Conservation (phyloP, 1,284 basidiomycete genomes). For the Thecaphora thlaspeos region DNA sequence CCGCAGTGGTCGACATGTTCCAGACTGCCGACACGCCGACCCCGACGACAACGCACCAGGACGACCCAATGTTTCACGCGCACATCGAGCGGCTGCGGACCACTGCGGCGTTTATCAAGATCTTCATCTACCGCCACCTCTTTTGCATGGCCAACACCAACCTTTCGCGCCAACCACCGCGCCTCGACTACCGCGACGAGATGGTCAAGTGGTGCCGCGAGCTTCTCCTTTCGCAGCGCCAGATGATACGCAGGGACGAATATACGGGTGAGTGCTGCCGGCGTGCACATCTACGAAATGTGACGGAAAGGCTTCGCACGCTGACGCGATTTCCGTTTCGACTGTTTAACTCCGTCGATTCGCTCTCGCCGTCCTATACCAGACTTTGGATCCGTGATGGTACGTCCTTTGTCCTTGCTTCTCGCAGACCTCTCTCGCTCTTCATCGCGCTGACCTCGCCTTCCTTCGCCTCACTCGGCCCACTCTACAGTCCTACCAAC, state of each 20-base stretch:
- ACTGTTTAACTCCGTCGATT: too few relatives aligned
- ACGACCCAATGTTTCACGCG: slow-evolving; percentile 30
- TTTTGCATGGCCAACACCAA: slow-evolving; percentile 24
- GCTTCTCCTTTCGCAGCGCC: slow-evolving; percentile 31
- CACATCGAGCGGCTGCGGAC: slow-evolving; percentile 31
- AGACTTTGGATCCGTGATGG: slow-evolving; percentile 33
- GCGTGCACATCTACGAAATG: too few relatives aligned
- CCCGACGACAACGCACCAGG: slow-evolving; percentile 25
- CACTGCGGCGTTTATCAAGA: slow-evolving; percentile 33
- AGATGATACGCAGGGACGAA: slow-evolving; percentile 34
- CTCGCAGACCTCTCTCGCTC: too few relatives aligned
- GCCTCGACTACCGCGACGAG: slow-evolving; percentile 32
- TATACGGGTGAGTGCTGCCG: slow-evolving; percentile 5
- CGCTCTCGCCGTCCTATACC: too few relatives aligned
- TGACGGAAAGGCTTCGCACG: too few relatives aligned
- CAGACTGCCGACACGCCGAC: slow-evolving; percentile 25
- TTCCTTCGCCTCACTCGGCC: background rate
- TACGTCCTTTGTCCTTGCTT: too few relatives aligned
- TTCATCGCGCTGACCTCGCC: too few relatives aligned
- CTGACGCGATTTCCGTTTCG: too few relatives aligned
- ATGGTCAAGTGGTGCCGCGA: slow-evolving; percentile 40
- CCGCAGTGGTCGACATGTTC: slow-evolving; percentile 22
- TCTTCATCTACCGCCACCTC: slow-evolving; percentile 32
- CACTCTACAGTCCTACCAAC: slow-evolving; percentile 26
- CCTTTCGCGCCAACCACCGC: slow-evolving; percentile 25